Conservation (phyloP, 257 asterid species). For the Primulina eburnea region DNA sequence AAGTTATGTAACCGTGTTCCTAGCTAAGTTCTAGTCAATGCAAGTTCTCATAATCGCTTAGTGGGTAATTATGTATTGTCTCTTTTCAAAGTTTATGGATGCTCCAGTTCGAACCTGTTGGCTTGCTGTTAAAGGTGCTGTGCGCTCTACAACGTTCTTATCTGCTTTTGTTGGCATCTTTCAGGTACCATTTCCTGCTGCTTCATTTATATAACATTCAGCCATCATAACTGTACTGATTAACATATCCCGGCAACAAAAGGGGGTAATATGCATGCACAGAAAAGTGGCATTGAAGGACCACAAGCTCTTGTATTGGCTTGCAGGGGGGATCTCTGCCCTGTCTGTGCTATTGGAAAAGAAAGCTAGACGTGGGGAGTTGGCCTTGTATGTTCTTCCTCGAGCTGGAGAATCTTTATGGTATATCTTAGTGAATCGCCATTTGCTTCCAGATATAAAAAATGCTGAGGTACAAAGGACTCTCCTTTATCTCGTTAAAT, state of each 20-base stretch:
- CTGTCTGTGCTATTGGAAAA: slow-evolving; percentile 90
- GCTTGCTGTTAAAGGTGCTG: slow-evolving; percentile 84
- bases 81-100: slow-evolving; percentile 71
- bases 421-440: slow-evolving; percentile 92
- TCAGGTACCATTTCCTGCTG: slow-evolving; percentile 56
- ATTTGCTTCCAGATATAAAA: slow-evolving; percentile 73
- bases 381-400: slow-evolving; percentile 95
- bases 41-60: neutral
- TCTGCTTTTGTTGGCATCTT: slow-evolving; percentile 95
- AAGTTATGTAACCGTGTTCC: neutral
- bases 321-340: slow-evolving; percentile 88
- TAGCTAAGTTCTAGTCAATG: slow-evolving; percentile 4
- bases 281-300: slow-evolving; percentile 85
- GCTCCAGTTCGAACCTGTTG: slow-evolving; percentile 86
- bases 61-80: slow-evolving; percentile 3
- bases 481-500: neutral
- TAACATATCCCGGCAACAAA: slow-evolving; percentile 33
- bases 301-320: slow-evolving; percentile 94
- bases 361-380: slow-evolving; percentile 94
- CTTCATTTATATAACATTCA: slow-evolving; percentile 19
- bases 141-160: slow-evolving; percentile 91
- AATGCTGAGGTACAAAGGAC: slow-evolving; percentile 77
- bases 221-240: slow-evolving; percentile 30
- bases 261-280: slow-evolving; percentile 91
- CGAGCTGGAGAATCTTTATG: slow-evolving; percentile 97